Evolutionary conservation across 1,284 basidiomycete genomes (phyloP), one percentile per base, ranked within the genome.

Genomic region (Grifola frondosa): DNA sequence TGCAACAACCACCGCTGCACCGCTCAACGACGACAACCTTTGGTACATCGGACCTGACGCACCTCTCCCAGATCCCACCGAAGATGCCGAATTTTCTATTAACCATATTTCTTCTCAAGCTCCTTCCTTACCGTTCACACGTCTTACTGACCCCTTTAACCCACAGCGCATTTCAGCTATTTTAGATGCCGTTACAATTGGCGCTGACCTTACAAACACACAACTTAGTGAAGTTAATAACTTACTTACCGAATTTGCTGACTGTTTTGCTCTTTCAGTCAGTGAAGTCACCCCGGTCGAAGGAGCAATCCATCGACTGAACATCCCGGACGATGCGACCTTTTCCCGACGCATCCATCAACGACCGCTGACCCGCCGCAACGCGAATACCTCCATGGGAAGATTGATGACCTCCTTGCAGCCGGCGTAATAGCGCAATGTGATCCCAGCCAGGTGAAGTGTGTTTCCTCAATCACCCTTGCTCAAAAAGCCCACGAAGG

Each of bases 341-440:
- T 52, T 57, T 33, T 39, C 47, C 2, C n/a, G 23, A 12, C 44
- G 34, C n/a, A 30, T 46, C 5, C 42, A 38, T 30, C 50, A 52
- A 57, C 52, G 48, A 9, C 52, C 59, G 1, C 44, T 67, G 0
- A 62, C 58, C 56, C 51, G 36, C 58, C 61, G 8, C 65, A 71
- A 45, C 37, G 42, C 2, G 40, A 46, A 13, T 69, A 54, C 44
- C 41, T 68, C n/a, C n/a, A 65, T 24, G 39, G 50, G 5, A 57
- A 56, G 6, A 38, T 69, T 2, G n/a, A n/a, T n/a, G n/a, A n/a
- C 21, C 54, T 73, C 53, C 33, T 65, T 5, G 57, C 49, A 5
- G 63, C 66, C 0, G 61, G 50, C 2, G 60, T 69, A n/a, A 61
- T 70, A 11, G 48, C n/a, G 50, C 34, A 54, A 8, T 54, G 59